Base-by-base conservation (phyloP, 768 basidiomycete genomes). In the Hypsizygus marmoreus region DNA sequence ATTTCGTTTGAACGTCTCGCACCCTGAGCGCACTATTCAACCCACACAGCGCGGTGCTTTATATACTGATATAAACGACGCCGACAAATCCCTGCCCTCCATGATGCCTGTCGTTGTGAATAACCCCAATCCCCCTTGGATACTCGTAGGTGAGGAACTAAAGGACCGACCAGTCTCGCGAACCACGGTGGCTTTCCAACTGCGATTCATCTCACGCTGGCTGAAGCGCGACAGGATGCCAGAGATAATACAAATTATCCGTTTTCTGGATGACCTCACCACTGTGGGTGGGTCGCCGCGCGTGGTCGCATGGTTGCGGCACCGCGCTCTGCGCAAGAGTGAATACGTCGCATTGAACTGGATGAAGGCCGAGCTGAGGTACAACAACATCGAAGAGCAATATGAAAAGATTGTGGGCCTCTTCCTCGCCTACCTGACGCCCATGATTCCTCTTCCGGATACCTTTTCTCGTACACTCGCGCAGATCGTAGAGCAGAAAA, bases 371-470 rank as follows among this genome's bases (percentile, higher is more conserved):
- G 51, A 47, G 24, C 45, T 53, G 4, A 40, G 16, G 7, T 39
- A 48, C 38, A 23, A 46, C 22, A 34, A 45, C 16, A 24, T 17
- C 22, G 36, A 44, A 20, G 28, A 40, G 26, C 40, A 47, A 29
- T 51, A 54, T 36, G 22, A 20, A 1, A 37, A 54, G 33, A 32
- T 51, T 14, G 25, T 57, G 6, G 34, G 40, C 23, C 34, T 54
- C 10, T 51, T 51, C 29, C 26, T 47, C 5, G 22, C 34, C 24
- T 23, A 49, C 28, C 33, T 49, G n/a, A 36, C 37, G 11, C 11
- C 37, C 7, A n/a, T 14, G 4, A 13, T 40, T 29, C 38, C 22
- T 7, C 43, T 44, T 23, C 48, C 51, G 2, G 31, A 5, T 9
- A 14, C 31, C 13, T 57, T 57, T 35, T 11, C 28, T 13, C 10